Evolutionary conservation across 768 basidiomycete genomes (phyloP).

Genomic region (Mycena epipterygia): DNA sequence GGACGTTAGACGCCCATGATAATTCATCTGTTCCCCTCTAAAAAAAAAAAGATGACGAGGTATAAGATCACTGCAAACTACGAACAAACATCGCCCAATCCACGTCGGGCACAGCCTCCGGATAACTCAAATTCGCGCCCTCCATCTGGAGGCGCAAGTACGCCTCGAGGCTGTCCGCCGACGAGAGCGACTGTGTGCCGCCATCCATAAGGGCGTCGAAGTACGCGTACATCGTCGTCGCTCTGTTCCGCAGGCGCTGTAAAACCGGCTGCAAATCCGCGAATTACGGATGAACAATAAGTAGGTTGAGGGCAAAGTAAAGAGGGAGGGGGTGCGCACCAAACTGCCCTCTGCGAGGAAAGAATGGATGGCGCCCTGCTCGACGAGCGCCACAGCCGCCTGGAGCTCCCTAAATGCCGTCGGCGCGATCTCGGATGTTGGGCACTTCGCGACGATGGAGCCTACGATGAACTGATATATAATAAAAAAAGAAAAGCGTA

Average conservation of each 20-base stretch:
- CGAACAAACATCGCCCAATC: neutral
- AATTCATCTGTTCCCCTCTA: too few species aligned
- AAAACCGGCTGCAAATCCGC: neutral
- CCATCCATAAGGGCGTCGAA: neutral
- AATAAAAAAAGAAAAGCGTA: too few species aligned
- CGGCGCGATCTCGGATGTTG: conserved; percentile 56
- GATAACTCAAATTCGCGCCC: neutral
- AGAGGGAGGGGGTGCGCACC: neutral
- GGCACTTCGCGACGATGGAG: conserved; percentile 53
- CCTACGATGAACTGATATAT: conserved; percentile 55
- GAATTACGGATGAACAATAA: too few species aligned
- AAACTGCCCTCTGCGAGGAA: conserved; percentile 20
- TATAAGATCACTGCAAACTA: neutral
- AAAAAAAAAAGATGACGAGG: neutral
- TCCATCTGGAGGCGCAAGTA: conserved; percentile 1
- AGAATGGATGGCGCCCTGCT: conserved; percentile 45
- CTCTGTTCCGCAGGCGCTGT: conserved; percentile 19
- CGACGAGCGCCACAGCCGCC: conserved; percentile 59
- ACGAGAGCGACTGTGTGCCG: too few species aligned
- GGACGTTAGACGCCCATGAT: too few species aligned
- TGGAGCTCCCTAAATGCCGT: conserved; percentile 57
- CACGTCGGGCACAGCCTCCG: neutral
- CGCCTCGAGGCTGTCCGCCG: neutral
- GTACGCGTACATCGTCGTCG: neutral
- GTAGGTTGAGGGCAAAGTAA: neutral